Conservation (phyloP, 768 basidiomycete genomes). For the Ramaria sp. region DNA sequence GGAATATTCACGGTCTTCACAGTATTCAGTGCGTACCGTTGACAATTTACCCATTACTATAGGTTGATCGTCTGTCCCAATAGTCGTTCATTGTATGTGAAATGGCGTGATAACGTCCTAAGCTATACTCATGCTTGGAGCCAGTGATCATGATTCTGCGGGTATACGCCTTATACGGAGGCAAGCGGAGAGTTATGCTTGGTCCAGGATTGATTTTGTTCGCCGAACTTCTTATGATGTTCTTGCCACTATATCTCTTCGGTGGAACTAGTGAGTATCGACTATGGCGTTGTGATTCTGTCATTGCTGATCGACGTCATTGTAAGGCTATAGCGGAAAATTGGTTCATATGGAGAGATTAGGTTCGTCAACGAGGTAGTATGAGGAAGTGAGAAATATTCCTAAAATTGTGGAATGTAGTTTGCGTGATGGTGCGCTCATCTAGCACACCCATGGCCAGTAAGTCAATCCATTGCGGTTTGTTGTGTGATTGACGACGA, state of each 20-base stretch:
- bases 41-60: not conserved
- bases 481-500: not conserved
- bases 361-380: not conserved
- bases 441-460: not conserved
- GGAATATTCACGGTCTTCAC: not conserved
- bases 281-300: not conserved
- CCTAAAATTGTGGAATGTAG: not conserved
- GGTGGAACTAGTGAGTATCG: not conserved
- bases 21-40: not conserved
- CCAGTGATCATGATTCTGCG: slow-evolving; percentile 3
- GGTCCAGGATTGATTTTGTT: not conserved
- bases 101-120: not conserved
- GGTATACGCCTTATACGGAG: not conserved
- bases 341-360: not conserved
- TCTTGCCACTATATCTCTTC: not conserved
- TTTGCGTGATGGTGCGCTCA: not conserved
- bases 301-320: not conserved
- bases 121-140: too few species aligned
- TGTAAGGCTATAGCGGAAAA: not conserved
- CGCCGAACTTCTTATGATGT: not conserved
- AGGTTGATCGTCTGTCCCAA: not conserved
- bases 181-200: not conserved
- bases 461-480: not conserved
- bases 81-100: slow-evolving; percentile 1
- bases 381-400: not conserved